Conservation (phyloP, 2,329 filamentous ascomycete genomes). For the Pestalotiopsis sp. region DNA sequence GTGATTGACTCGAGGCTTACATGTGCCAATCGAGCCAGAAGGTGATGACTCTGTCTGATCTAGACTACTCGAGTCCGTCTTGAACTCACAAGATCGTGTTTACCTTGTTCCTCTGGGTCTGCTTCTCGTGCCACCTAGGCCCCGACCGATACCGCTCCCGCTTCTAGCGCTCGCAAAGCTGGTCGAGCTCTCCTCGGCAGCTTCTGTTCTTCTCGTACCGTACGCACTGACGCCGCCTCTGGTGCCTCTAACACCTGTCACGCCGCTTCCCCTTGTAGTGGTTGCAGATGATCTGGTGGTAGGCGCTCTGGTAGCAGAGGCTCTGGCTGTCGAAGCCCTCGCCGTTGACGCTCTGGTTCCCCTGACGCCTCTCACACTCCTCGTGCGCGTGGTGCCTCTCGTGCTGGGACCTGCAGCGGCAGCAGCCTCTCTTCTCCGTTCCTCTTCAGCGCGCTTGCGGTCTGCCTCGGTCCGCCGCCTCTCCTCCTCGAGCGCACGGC, state of each 20-base stretch:
- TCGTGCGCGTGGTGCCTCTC: constrained; percentile 5
- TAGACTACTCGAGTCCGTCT: neutral
- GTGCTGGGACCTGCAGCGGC: constrained; percentile 2
- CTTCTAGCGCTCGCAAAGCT: constrained; percentile 32
- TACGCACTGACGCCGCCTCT: constrained; percentile 16
- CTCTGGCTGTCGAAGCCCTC: neutral
- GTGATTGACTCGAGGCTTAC: neutral
- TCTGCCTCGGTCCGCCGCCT: constrained; percentile 70
- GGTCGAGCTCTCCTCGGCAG: constrained; percentile 27
- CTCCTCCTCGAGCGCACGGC: constrained; percentile 76
- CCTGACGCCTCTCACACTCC: neutral
- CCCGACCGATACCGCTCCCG: constrained; percentile 45
- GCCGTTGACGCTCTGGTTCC: constrained; percentile 8
- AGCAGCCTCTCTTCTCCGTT: constrained; percentile 44
- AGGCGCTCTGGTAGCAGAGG: neutral
- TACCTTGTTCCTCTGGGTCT: constrained; percentile 53
- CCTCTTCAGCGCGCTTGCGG: constrained; percentile 63
- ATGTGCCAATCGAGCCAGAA: neutral
- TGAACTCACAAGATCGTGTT: neutral
- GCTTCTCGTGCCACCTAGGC: constrained; percentile 49
- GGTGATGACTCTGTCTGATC: neutral
- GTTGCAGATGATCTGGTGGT: neutral
- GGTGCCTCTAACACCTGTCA: constrained; percentile 9
- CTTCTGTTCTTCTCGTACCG: constrained; percentile 31
- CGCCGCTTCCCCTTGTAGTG: constrained; percentile 5